Evolutionary conservation across 306 rosid species (phyloP).

Genomic region (Abrus precatorius): DNA sequence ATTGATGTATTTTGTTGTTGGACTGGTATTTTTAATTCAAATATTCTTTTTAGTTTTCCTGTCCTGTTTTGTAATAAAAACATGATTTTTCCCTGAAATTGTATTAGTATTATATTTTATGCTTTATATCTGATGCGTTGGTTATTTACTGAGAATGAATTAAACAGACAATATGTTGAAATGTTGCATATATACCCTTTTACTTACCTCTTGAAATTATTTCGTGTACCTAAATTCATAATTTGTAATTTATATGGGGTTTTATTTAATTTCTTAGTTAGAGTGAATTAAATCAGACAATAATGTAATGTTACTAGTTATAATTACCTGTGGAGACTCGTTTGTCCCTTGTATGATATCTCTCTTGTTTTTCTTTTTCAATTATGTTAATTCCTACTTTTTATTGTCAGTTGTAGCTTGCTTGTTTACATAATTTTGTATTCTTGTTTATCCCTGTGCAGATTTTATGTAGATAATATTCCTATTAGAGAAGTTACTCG

Average conservation of each 20-base stretch:
- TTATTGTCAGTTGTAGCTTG: not conserved
- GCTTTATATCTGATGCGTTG: not conserved
- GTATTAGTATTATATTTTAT: not conserved
- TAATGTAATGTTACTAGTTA: too few relatives aligned
- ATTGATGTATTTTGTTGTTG: conserved; percentile 32
- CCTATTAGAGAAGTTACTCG: conserved; percentile 84
- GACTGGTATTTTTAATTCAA: conserved; percentile 6
- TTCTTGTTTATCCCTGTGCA: conserved; percentile 44
- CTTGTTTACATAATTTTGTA: conserved; percentile 27
- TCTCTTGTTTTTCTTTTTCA: not conserved
- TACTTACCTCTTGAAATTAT: not conserved
- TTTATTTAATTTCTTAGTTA: too few relatives aligned
- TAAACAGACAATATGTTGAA: not conserved
- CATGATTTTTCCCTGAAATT: not conserved
- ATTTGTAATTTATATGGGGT: not conserved
- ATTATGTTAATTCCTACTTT: not conserved
- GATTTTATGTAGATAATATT: conserved; percentile 85
- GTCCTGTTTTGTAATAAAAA: conserved; percentile 48
- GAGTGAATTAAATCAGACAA: too few relatives aligned
- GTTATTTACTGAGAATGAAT: conserved; percentile 10
- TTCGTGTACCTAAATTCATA: conserved; percentile 19
- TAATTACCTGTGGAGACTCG: too few relatives aligned
- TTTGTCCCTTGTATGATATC: not conserved
- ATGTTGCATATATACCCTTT: not conserved
- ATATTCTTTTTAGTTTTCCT: conserved; percentile 5